Conservation (phyloP, 495 filamentous ascomycete species). For the Chaetomium fimeti region DNA sequence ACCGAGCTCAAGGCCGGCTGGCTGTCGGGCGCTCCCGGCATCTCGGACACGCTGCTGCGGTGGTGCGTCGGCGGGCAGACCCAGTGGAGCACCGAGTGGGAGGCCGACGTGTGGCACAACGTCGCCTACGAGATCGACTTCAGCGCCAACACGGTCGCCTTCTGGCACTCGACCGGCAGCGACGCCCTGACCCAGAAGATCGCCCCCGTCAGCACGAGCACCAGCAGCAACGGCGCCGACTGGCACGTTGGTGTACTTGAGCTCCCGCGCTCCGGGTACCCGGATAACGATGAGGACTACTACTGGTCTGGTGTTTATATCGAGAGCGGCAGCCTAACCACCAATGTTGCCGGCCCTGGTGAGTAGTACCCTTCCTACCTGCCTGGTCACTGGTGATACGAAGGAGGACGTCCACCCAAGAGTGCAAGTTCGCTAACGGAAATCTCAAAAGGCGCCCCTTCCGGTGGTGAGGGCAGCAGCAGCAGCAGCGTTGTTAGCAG, state of each 20-base stretch:
- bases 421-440: not conserved
- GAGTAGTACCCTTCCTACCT: not conserved
- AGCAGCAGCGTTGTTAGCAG: conserved; percentile 6
- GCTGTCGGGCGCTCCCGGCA: conserved; percentile 57
- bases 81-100: conserved; percentile 49
- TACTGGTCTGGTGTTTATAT: conserved; percentile 73
- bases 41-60: conserved; percentile 47
- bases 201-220: conserved; percentile 54
- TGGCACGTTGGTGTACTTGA: conserved; percentile 76
- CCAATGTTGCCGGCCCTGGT: conserved; percentile 41
- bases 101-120: conserved; percentile 70
- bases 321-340: conserved; percentile 63
- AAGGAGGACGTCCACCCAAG: not conserved
- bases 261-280: conserved; percentile 57
- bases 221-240: conserved; percentile 68
- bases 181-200: conserved; percentile 55
- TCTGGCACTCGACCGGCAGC: conserved; percentile 67
- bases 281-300: conserved; percentile 61
- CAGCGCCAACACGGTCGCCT: conserved; percentile 54
- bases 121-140: conserved; percentile 72
- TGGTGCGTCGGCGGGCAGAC: conserved; percentile 45
- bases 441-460: conserved; percentile 16
- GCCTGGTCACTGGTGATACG: too few relatives aligned
- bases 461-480: conserved; percentile 18
- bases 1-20: conserved; percentile 73